A percentile compares a stretch with the other conserved stretches of the same genome.
These are phyloP conservation scores for Candida rishiriensis DNA, from an alignment of 805 yeast genomes.

Conservation along the genomic window DNA sequence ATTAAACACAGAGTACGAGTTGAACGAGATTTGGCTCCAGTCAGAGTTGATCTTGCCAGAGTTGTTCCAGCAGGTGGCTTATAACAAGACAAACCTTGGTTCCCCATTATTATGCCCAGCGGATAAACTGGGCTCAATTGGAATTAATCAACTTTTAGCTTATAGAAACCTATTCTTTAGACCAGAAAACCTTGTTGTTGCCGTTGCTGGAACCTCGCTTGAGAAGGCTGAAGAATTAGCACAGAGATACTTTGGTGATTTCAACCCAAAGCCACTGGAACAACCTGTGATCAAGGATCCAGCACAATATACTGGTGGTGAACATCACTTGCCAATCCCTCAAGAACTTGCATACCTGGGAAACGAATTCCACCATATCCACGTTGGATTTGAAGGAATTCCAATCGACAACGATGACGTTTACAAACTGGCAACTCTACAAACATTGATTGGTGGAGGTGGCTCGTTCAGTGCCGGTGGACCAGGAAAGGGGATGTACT, in stretches of 20 bases:
- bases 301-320: conserved; percentile 59
- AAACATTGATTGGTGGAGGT: conserved; percentile 91
- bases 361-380: conserved; percentile 80
- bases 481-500: conserved; percentile 98
- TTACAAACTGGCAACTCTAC: conserved; percentile 86
- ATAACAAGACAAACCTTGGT: conserved; percentile 67
- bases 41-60: conserved; percentile 88
- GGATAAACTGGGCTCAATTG: conserved; percentile 56
- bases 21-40: conserved; percentile 74
- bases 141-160: conserved; percentile 43
- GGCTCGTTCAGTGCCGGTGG: conserved; percentile 98
- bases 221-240: conserved; percentile 63
- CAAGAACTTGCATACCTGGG: conserved; percentile 53
- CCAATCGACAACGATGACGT: conserved; percentile 81
- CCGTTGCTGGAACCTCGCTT: conserved; percentile 82
- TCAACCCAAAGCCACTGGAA: conserved; percentile 34
- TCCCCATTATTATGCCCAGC: conserved; percentile 79
- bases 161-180: conserved; percentile 66
- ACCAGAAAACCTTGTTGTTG: conserved; percentile 79
- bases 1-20: conserved; percentile 72
- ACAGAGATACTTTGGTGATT: conserved; percentile 57
- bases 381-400: conserved; percentile 83
- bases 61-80: conserved; percentile 82
- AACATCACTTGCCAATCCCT: conserved; percentile 48
- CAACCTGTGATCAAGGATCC: conserved; percentile 27